phyloP scores from a whole-genome alignment of 2,329 filamentous ascomycete species.

The Sclerotinia borealis region DNA sequence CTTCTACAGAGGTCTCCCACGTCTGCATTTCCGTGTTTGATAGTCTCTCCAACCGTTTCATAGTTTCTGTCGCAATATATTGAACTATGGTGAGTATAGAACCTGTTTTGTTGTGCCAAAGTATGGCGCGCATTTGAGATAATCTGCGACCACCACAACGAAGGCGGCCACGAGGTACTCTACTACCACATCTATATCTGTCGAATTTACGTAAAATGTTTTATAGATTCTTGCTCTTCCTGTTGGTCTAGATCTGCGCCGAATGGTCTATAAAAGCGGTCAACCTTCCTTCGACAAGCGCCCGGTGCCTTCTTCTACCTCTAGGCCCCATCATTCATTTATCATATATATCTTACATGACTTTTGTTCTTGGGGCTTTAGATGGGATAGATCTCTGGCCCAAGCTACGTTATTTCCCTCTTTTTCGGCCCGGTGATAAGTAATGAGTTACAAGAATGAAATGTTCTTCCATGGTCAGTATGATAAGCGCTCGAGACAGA shows the following conservation, averaged over 20 bases:
- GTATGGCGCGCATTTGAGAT: neutral
- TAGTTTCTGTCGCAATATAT: neutral
- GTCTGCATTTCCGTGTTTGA: neutral
- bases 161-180: too few species aligned
- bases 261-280: neutral
- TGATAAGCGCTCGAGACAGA: neutral
- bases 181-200: neutral
- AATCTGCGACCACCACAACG: neutral
- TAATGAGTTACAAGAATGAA: neutral
- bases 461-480: neutral
- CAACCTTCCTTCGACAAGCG: neutral
- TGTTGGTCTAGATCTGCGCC: neutral
- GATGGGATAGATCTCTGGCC: neutral
- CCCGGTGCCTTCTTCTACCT: neutral
- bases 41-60: too few species aligned
- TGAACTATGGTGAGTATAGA: neutral
- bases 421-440: neutral
- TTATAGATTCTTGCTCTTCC: neutral
- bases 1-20: neutral
- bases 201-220: neutral
- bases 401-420: neutral
- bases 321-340: neutral
- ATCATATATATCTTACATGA: neutral
- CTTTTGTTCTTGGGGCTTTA: too few species aligned
- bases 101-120: neutral